phyloP scores from a whole-genome alignment of 176 grass and related monocot species.

The Hyparrhenia diplandra region DNA sequence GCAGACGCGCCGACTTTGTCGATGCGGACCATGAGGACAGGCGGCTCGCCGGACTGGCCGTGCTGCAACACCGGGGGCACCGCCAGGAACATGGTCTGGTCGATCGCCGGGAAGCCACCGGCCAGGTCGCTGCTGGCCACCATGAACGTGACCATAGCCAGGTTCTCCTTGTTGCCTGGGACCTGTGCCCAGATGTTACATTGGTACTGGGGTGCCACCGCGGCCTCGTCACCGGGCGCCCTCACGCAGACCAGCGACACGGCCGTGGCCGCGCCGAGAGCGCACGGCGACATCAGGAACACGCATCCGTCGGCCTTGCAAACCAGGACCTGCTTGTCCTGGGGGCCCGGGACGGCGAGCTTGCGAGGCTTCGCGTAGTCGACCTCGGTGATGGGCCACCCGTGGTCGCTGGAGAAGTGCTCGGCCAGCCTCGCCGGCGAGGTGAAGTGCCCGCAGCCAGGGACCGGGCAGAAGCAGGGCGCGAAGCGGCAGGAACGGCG shows the following conservation, averaged over 20 bases:
- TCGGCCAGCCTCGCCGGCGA: slow-evolving; percentile 4
- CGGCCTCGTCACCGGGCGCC: neutral
- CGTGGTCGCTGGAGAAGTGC: neutral
- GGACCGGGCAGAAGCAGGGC: slow-evolving; percentile 24
- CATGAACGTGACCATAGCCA: neutral
- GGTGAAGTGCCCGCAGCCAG: slow-evolving; percentile 5
- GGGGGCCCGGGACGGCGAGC: neutral
- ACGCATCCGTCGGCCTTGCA: neutral
- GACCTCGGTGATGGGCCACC: neutral
- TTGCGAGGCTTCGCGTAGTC: neutral
- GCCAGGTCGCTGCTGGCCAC: slow-evolving; percentile 5
- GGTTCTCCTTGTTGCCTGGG: no score
- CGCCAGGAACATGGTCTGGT: neutral
- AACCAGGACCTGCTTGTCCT: slow-evolving; percentile 4
- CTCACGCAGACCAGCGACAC: slow-evolving; percentile 18
- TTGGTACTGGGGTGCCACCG: neutral
- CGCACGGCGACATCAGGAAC: slow-evolving; percentile 12
- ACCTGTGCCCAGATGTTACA: neutral
- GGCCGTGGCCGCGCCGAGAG: neutral
- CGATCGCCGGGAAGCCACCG: neutral
- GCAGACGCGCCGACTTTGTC: neutral
- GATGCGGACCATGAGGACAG: neutral
- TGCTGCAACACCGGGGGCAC: no score
- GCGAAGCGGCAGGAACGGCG: neutral
- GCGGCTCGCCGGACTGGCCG: neutral